Conservation (phyloP, 176 grass and related monocot genomes). For the Carex cristatella region DNA sequence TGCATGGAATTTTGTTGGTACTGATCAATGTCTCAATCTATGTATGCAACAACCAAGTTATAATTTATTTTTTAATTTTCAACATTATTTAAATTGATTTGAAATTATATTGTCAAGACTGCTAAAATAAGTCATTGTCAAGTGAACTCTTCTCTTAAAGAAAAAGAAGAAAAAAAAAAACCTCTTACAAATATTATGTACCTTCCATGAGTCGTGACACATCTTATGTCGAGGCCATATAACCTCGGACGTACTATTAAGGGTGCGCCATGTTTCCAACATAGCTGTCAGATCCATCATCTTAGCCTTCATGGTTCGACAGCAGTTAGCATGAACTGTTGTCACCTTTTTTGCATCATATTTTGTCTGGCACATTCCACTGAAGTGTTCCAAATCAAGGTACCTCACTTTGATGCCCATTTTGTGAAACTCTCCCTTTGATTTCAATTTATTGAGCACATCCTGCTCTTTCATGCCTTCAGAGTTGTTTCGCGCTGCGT, state of each 20-base stretch:
- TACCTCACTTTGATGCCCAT: conserved; percentile 46
- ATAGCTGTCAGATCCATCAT: conserved; percentile 47
- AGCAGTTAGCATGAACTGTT: conserved; percentile 85
- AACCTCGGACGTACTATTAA: conserved; percentile 15
- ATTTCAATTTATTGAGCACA: conserved; percentile 53
- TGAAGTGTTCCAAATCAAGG: conserved; percentile 62
- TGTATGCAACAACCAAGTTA: too few species aligned
- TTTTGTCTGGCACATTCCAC: conserved; percentile 64
- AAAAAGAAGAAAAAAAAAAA: not conserved
- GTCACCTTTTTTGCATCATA: conserved; percentile 40
- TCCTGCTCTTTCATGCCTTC: conserved; percentile 73
- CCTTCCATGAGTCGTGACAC: conserved; percentile 23
- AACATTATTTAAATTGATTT: too few species aligned
- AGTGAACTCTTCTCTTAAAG: not conserved
- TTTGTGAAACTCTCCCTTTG: conserved; percentile 29
- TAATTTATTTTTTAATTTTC: too few species aligned
- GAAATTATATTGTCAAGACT: too few species aligned
- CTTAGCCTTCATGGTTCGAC: conserved; percentile 57
- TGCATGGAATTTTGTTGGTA: too few species aligned
- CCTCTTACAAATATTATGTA: not conserved
- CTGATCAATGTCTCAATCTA: too few species aligned
- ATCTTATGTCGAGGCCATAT: conserved; percentile 21
- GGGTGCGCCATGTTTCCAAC: conserved; percentile 10
- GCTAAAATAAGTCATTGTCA: too few species aligned
- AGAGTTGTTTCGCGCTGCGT: conserved; percentile 25